phyloP scores from a whole-genome alignment of 129 eudicot genomes.

The Chrysanthemum seticuspe region DNA sequence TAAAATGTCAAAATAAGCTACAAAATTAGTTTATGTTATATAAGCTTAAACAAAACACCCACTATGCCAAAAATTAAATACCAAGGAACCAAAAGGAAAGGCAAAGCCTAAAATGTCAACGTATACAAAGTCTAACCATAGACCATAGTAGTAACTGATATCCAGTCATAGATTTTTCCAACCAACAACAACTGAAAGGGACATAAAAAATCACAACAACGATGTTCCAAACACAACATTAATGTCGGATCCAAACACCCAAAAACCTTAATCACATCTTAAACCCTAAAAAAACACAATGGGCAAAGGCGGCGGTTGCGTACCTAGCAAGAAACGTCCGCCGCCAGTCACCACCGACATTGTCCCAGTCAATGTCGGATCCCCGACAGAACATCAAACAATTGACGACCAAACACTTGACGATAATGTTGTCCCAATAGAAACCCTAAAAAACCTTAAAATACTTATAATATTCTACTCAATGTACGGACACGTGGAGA shows the following conservation, averaged over 20 bases:
- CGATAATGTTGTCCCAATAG: background rate
- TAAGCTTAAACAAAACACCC: too few species aligned
- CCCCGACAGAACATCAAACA: conserved; percentile 20
- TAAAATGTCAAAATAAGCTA: too few species aligned
- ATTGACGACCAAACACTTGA: background rate
- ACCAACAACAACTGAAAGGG: conserved; percentile 24
- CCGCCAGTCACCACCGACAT: conserved; percentile 34
- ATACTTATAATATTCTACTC: conserved; percentile 72
- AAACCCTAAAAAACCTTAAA: conserved; percentile 26
- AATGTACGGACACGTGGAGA: conserved; percentile 97
- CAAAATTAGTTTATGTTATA: too few species aligned
- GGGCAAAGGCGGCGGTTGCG: conserved; percentile 99
- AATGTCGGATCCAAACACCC: conserved; percentile 29
- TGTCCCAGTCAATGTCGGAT: conserved; percentile 25
- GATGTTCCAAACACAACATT: conserved; percentile 20
- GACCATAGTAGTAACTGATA: too few species aligned
- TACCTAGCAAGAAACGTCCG: conserved; percentile 75
- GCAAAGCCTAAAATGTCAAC: too few species aligned
- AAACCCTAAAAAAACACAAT: conserved; percentile 29
- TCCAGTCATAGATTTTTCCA: too few species aligned
- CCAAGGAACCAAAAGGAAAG: too few species aligned
- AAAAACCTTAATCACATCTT: conserved; percentile 23
- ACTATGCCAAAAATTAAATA: too few species aligned
- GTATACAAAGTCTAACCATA: too few species aligned
- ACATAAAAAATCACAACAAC: conserved; percentile 24